Base-by-base conservation (phyloP, 164 flowering plant species). In the Chloranthus sessilifolius region DNA sequence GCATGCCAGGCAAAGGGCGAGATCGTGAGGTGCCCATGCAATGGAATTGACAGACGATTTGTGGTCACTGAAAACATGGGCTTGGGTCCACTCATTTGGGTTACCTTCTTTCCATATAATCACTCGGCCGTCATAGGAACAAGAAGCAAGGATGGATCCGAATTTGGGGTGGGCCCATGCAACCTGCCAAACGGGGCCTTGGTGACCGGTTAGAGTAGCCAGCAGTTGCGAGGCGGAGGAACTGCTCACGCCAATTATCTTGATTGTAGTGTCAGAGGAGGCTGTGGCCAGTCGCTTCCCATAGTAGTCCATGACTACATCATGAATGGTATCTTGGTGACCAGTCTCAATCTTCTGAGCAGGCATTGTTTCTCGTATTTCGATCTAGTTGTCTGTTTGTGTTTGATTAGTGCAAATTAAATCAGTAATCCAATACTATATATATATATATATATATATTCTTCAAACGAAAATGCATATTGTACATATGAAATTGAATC, bases 131-230 rank as follows among this genome's bases (percentile, higher is more conserved):
- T 74, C 79, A 41, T 63, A 74, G 5, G 74, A 74, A 42, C 79
- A 74, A 1, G 76, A 71, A 38, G 76, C 79, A 7, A 74, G 67
- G 14, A 71, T 14, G 6, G 76, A 74, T 2, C 76, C 79, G 42
- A 71, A 74, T 43, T 74, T 74, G 11, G 79, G 79, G 39, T 71
- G 69, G n/a, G 76, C 79, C 76, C 79, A 74, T 3, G 65, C 71
- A 12, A 74, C 74, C 64, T 74, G 55, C 79, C 79, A 74, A 17
- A 74, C 76, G 5, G 79, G 74, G 2, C 79, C 79, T 20, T 61
- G 67, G 55, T 74, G 79, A 14, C 76, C 79, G 16, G 47, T 48
- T 44, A 74, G 56, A 1, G 67, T 72, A 11, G 79, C 74, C 8
- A 74, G 72, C n/a, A 53, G 79, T 72, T 68, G 74, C 17, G 64